Conservation (phyloP, 768 basidiomycete species). For the Daedaleopsis nitida region DNA sequence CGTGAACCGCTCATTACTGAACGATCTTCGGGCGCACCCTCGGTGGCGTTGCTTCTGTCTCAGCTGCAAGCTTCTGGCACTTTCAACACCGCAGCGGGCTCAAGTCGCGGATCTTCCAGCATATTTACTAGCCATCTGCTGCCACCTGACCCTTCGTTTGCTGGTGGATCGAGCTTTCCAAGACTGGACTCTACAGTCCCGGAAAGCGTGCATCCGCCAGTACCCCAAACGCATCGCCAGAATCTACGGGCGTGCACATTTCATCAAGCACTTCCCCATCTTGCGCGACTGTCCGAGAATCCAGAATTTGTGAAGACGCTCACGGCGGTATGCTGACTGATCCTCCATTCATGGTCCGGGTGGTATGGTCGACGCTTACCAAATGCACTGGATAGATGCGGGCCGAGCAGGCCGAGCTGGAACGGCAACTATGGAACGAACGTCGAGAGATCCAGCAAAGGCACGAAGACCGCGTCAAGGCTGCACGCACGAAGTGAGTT, state of each 20-base stretch:
- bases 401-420: slow-evolving; percentile 69
- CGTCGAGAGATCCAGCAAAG: slow-evolving; percentile 60
- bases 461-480: slow-evolving; percentile 72
- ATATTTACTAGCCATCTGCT: neutral
- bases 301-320: slow-evolving; percentile 51
- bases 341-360: too few relatives aligned
- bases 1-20: slow-evolving; percentile 8
- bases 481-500: slow-evolving; percentile 65
- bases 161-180: neutral
- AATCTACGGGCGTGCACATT: slow-evolving; percentile 58
- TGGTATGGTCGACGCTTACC: neutral
- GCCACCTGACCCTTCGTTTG: neutral
- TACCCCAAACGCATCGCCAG: slow-evolving; percentile 21
- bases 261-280: slow-evolving; percentile 66
- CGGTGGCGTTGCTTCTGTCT: slow-evolving; percentile 65
- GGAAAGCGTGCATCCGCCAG: neutral
- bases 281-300: slow-evolving; percentile 63
- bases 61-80: slow-evolving; percentile 48
- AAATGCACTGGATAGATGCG: slow-evolving; percentile 52
- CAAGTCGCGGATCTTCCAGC: slow-evolving; percentile 4
- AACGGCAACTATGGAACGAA: slow-evolving; percentile 69
- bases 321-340: slow-evolving; percentile 46
- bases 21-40: slow-evolving; percentile 32
- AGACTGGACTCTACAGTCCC: slow-evolving; percentile 3
- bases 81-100: slow-evolving; percentile 18